Conservation (phyloP, 495 filamentous ascomycete species). For the Xylaria flabelliformis region DNA sequence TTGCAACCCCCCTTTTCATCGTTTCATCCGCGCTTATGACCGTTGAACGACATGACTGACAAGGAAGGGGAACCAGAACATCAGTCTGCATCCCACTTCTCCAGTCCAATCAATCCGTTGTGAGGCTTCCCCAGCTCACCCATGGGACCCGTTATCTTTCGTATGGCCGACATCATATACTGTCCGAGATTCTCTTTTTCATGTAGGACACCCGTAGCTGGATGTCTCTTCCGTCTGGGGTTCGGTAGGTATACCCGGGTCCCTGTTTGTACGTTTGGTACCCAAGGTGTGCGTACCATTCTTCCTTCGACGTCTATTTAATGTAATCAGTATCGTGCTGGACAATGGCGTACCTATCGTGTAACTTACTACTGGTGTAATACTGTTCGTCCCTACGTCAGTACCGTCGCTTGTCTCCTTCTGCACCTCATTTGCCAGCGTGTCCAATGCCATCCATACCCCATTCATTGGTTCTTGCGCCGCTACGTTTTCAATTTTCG, state of each 20-base stretch:
- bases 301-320: constrained; percentile 46
- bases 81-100: constrained; percentile 8
- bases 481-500: constrained; percentile 42
- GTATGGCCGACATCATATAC: constrained; percentile 8
- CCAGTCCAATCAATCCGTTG: constrained; percentile 28
- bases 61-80: neutral
- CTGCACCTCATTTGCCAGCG: constrained; percentile 39
- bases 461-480: constrained; percentile 42
- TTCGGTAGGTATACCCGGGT: constrained; percentile 22
- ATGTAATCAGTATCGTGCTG: constrained; percentile 15
- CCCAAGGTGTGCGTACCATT: constrained; percentile 66
- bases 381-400: constrained; percentile 28
- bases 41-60: constrained; percentile 36
- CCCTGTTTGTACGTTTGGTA: constrained; percentile 42
- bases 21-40: constrained; percentile 34
- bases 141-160: neutral
- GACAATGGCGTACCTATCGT: neutral
- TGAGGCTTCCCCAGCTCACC: constrained; percentile 33
- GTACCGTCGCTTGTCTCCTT: constrained; percentile 32
- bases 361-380: constrained; percentile 37
- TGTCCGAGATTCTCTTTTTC: constrained; percentile 35
- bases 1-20: constrained; percentile 33
- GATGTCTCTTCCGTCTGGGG: constrained; percentile 20
- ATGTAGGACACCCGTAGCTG: constrained; percentile 38
- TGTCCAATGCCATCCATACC: constrained; percentile 43